Percentiles rank a stretch among this genome's conserved stretches.
Evolutionary conservation across 306 rosid species (phyloP).

Genomic region (Nissolia schottii): DNA sequence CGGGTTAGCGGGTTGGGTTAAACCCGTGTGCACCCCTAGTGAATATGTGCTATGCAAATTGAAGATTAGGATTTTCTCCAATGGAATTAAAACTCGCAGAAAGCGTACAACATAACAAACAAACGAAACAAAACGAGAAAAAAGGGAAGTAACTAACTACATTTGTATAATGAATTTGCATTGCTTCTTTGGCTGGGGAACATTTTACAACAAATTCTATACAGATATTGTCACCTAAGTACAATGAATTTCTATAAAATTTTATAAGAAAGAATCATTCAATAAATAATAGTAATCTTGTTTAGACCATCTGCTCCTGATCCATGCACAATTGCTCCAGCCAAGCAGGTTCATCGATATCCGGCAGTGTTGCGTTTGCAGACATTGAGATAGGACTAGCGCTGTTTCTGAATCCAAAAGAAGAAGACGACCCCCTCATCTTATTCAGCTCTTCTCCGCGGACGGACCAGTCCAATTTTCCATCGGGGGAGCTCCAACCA

Average conservation of each 20-base stretch:
- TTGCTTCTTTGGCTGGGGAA: too few species aligned
- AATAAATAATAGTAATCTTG: conserved; percentile 31
- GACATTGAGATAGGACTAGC: conserved; percentile 5
- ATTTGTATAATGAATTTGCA: too few species aligned
- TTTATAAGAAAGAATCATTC: conserved; percentile 23
- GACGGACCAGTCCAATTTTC: conserved; percentile 68
- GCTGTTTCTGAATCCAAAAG: conserved; percentile 52
- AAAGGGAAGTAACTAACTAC: too few species aligned
- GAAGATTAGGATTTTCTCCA: conserved; percentile 1
- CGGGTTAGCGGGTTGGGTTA: too few species aligned
- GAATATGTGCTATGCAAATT: not conserved
- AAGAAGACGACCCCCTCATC: conserved; percentile 68
- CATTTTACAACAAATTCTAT: conserved; percentile 14
- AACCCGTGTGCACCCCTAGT: too few species aligned
- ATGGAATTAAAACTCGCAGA: too few species aligned
- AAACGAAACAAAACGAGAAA: not conserved
- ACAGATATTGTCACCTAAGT: conserved; percentile 30
- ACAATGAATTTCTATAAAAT: conserved; percentile 39
- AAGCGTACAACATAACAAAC: conserved; percentile 5
- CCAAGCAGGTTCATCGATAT: conserved; percentile 51
- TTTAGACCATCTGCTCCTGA: conserved; percentile 59
- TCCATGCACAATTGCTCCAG: conserved; percentile 64
- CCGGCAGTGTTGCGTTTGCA: conserved; percentile 14
- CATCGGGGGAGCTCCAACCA: conserved; percentile 73
- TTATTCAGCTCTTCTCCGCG: conserved; percentile 59